Percentiles rank a stretch among this genome's conserved stretches.
Conservation (phyloP, 2,329 filamentous ascomycete genomes). For the Xylogone sp. region DNA sequence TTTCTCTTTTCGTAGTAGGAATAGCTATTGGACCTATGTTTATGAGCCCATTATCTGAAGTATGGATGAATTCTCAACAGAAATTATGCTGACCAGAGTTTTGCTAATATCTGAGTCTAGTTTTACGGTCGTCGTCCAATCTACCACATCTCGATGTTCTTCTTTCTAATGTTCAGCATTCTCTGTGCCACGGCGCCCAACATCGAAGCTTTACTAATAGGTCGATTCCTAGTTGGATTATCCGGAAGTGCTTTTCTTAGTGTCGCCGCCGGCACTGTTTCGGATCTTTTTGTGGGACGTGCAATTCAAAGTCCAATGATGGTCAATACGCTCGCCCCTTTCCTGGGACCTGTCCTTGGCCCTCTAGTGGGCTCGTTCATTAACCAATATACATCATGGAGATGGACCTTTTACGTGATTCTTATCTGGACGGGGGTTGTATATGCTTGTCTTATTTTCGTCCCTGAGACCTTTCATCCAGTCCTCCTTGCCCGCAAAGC, state of each 20-base stretch:
- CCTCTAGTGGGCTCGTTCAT: constrained; percentile 66
- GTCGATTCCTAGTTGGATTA: constrained; percentile 73
- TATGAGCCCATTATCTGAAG: constrained; percentile 57
- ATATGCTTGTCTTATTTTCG: constrained; percentile 36
- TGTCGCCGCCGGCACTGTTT: constrained; percentile 81
- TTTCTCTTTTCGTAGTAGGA: constrained; percentile 57
- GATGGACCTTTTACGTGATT: constrained; percentile 56
- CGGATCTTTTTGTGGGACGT: constrained; percentile 68
- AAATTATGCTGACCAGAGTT: not conserved
- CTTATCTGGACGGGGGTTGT: constrained; percentile 58
- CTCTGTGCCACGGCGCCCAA: constrained; percentile 79
- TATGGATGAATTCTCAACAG: constrained; percentile 22
- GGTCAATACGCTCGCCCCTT: constrained; percentile 60
- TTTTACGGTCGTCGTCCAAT: constrained; percentile 82
- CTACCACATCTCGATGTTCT: constrained; percentile 69
- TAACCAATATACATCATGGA: constrained; percentile 54
- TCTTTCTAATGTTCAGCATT: constrained; percentile 77
- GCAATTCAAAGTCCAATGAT: constrained; percentile 50
- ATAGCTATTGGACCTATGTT: constrained; percentile 58
- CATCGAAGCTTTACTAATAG: constrained; percentile 72
- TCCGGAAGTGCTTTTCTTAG: constrained; percentile 65
- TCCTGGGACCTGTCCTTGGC: constrained; percentile 60
- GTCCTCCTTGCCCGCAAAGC: constrained; percentile 9
- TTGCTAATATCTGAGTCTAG: constrained; percentile 35
- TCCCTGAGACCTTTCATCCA: constrained; percentile 8